A percentile compares a stretch with the other conserved stretches of the same genome.
Conservation (phyloP, 192 early-diverging fungal species). For the Mortierella antarctica region DNA sequence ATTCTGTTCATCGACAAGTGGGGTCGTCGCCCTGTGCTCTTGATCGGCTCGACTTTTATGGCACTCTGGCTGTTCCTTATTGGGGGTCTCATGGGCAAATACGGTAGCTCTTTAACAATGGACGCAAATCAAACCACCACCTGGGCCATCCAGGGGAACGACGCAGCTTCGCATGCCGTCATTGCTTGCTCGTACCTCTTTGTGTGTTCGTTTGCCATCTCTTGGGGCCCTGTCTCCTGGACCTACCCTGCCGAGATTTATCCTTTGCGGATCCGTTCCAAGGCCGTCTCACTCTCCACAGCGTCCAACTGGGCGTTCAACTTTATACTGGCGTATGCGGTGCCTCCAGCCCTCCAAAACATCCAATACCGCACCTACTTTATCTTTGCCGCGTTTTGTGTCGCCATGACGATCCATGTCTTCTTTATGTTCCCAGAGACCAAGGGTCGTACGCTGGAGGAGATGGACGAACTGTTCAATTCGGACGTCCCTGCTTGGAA, state of each 20-base stretch:
- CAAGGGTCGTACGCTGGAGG: conserved; percentile 83
- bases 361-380: conserved; percentile 74
- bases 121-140: conserved; percentile 25
- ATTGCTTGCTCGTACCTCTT: conserved; percentile 85
- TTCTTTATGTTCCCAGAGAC: conserved; percentile 86
- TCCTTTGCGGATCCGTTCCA: conserved; percentile 87
- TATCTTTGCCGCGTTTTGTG: conserved; percentile 77
- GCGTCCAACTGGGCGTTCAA: conserved; percentile 94
- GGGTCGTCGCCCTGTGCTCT: conserved; percentile 83
- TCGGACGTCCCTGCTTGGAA: conserved; percentile 52
- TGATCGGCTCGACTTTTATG: conserved; percentile 77
- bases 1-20: conserved; percentile 83
- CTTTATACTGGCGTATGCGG: conserved; percentile 75
- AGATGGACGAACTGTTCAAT: conserved; percentile 66
- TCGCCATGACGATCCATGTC: conserved; percentile 65
- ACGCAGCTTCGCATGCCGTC: conserved; percentile 55
- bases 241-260: conserved; percentile 93
- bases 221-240: conserved; percentile 95
- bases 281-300: conserved; percentile 84
- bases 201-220: conserved; percentile 83
- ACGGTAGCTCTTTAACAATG: conserved; percentile 18
- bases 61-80: conserved; percentile 72
- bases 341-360: conserved; percentile 73
- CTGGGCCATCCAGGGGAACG: conserved; percentile 47
- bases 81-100: conserved; percentile 62